Evolutionary conservation across 768 basidiomycete genomes (phyloP), one percentile per base, ranked within the genome.

Genomic region (Daedaleopsis sinensis): DNA sequence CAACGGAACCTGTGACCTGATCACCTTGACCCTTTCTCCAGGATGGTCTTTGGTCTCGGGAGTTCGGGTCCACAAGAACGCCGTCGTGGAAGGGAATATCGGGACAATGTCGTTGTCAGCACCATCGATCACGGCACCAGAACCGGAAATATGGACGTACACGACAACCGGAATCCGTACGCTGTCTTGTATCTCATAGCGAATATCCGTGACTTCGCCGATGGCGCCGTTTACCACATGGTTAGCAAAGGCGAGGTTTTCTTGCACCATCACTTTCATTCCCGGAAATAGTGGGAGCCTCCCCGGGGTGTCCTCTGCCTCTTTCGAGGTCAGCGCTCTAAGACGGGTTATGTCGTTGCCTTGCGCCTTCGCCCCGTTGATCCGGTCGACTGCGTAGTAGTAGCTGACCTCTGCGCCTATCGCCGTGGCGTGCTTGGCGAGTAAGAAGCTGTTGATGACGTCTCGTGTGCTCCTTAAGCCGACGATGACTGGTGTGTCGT

Each of bases 201-300:
- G n/a, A n/a, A n/a, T n/a, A n/a, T n/a, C n/a, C 46, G 27, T n/a
- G 9, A 51, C 47, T n/a, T 48, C 52, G 11, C 68, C 68, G 44
- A 57, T 42, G 19, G 50, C 52, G 8, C 68, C 68, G 58, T 67
- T 69, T 5, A 69, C 68, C 37, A 43, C 42, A 10, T 43, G 4
- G 42, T 43, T 43, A 4, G 10, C 42, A 10, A 64, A 50, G 9
- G 66, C 64, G 1, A 65, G 19, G 46, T 70, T 70, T 15, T 64
- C 55, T 18, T 19, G 35, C 4, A 71, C 23, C 35, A 69, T 63
- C 10, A 71, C 71, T 6, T 65, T 62, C 67, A 70, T 70, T 0
- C 71, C 71, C 0, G 18, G 27, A 52, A 58, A 65, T 2, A 70
- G 42, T 1, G 66, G 68, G 15, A 70, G 12, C 10, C 3, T 32